Evolutionary conservation across 176 grass and related monocot genomes (phyloP).

Genomic region (Rhynchospora pubera): DNA sequence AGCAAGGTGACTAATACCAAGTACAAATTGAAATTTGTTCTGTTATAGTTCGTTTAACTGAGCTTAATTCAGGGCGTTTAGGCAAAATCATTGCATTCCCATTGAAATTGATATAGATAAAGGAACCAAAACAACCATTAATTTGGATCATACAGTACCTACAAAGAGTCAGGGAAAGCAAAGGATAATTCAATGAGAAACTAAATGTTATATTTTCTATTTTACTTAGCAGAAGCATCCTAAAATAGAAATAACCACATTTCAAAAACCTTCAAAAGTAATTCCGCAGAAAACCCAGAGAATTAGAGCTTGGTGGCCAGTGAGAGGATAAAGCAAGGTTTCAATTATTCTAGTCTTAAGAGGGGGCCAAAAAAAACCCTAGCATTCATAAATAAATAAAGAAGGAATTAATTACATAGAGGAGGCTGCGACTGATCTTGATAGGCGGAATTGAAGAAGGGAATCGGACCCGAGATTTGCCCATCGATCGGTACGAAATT

Average conservation of each 20-base stretch:
- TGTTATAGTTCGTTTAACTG: not conserved
- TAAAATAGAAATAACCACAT: not conserved
- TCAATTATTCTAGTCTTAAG: not conserved
- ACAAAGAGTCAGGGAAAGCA: not conserved
- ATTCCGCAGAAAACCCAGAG: not conserved
- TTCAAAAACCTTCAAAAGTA: not conserved
- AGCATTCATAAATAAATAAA: constrained; percentile 8
- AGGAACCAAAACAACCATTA: not conserved
- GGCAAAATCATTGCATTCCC: not conserved
- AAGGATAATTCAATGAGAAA: not conserved
- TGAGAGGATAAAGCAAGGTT: not conserved
- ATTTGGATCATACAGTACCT: not conserved
- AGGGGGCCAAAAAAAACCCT: constrained; percentile 16
- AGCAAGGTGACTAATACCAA: not conserved
- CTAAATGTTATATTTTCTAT: not conserved
- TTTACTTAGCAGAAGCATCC: not conserved
- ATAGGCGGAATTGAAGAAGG: constrained; percentile 63
- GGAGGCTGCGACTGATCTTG: constrained; percentile 77
- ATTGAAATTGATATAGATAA: not conserved
- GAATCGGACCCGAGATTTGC: constrained; percentile 59
- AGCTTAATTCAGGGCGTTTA: not conserved
- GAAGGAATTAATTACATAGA: constrained; percentile 35
- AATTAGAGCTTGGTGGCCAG: constrained; percentile 6
- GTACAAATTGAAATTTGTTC: not conserved
- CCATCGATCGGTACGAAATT: constrained; percentile 77